A percentile compares a stretch with the other conserved stretches of the same genome.
Evolutionary conservation across 2,329 filamentous ascomycete genomes (phyloP).

Genomic region (Didymella lethalis): DNA sequence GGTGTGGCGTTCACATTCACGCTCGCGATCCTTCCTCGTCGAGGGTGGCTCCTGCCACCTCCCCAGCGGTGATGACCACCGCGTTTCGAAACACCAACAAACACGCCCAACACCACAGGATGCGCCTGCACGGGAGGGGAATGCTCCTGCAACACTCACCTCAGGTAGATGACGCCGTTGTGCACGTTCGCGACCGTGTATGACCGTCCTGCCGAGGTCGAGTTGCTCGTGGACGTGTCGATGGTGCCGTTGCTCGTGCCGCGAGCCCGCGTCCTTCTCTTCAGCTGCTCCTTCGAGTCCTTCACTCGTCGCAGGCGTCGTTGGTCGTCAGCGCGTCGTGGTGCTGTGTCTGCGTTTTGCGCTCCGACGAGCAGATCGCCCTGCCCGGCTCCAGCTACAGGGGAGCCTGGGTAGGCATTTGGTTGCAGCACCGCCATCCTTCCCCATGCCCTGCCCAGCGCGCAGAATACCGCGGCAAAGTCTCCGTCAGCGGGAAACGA

Average conservation of each 20-base stretch:
- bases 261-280: slow-evolving; percentile 42
- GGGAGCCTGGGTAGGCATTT: slow-evolving; percentile 41
- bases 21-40: slow-evolving; percentile 1
- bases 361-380: slow-evolving; percentile 38
- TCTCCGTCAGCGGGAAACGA: slow-evolving; percentile 27
- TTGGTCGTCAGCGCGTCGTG: slow-evolving; percentile 40
- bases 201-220: slow-evolving; percentile 47
- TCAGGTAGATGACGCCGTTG: slow-evolving; percentile 58
- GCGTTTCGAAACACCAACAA: slow-evolving; percentile 8
- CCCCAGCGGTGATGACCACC: slow-evolving; percentile 7
- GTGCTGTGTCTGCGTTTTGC: slow-evolving; percentile 34
- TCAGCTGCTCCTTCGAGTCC: slow-evolving; percentile 50
- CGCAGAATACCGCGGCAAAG: slow-evolving; percentile 28
- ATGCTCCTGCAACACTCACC: slow-evolving; percentile 41
- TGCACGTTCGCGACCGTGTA: slow-evolving; percentile 60
- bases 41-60: slow-evolving; percentile 2
- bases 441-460: slow-evolving; percentile 40
- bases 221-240: slow-evolving; percentile 37
- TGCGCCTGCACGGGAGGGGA: neutral
- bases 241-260: slow-evolving; percentile 45
- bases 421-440: slow-evolving; percentile 49
- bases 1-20: neutral
- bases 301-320: slow-evolving; percentile 49
- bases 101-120: neutral
- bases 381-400: slow-evolving; percentile 33